Base-by-base conservation (phyloP, 148 eudicot species). In the Silene uniflora region DNA sequence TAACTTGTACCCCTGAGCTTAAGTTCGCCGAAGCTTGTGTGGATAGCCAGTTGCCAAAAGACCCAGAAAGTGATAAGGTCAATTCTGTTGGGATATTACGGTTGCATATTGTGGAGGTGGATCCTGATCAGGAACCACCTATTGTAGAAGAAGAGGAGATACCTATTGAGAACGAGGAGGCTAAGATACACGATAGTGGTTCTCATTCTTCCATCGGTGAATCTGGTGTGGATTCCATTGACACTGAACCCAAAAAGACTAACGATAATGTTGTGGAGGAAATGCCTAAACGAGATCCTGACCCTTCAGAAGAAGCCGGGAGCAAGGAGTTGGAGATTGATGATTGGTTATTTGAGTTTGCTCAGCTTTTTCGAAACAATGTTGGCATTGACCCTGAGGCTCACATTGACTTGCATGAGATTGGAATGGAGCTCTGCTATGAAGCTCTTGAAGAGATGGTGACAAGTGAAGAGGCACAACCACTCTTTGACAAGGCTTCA, bases 301-400 rank as follows among this genome's bases (percentile, higher is more conserved):
- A 74, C 27, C 79, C 75, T 62, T 18, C 84, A 13, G 91, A 87
- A 49, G 91, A 91, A 17, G 81, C 83, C 21, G 97, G 92, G 69
- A 76, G 81, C 81, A 92, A 90, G 75, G 97, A 90, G 56, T 87
- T 89, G 73, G 97, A 92, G 80, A 89, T 95, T 88, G 97, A 92
- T 73, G 97, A 90, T 85, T 95, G 98, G 98, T 62, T 95, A 25
- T 87, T 92, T 73, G 97, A 95, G 75, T 95, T 95, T 83, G 97
- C 96, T 74, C 98, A 92, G 72, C 76, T 95, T 13, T 95, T 95
- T 82, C 81, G 92, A 6, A 85, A 88, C 80, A 90, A 90, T 81
- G 92, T 90, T 63, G 98, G 97, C 22, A 89, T 95, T 52, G 98
- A 95, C 69, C 96, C 97, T 0, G 96, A 95, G 84, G 96, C 96